Conservation (phyloP, 345 rosid genomes). For the Acer saccharum region DNA sequence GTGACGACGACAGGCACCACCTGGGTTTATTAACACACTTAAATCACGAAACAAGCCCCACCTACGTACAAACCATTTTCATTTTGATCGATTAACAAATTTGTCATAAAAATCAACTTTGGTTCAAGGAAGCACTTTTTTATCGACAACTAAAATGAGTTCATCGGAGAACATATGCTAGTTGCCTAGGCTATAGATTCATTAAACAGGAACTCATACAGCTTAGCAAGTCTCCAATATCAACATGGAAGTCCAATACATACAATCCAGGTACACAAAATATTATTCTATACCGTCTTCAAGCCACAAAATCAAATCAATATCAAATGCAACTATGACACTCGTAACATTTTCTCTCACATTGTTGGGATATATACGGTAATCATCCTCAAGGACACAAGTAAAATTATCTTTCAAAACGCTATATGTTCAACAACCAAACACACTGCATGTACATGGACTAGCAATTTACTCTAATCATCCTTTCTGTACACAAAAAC, state of each 20-base stretch:
- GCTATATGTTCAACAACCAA: background rate
- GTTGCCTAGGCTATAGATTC: background rate
- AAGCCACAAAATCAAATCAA: background rate
- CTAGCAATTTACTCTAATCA: background rate
- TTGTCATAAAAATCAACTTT: too few relatives aligned
- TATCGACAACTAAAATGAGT: too few relatives aligned
- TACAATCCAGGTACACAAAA: background rate
- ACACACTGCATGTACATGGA: background rate
- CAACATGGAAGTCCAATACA: too few relatives aligned
- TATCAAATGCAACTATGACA: background rate
- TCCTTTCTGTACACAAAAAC: slow-evolving; percentile 13
- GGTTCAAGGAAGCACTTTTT: too few relatives aligned
- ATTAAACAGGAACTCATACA: too few relatives aligned
- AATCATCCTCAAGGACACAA: background rate
- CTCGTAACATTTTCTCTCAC: background rate
- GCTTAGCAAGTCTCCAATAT: too few relatives aligned
- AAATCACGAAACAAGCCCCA: too few relatives aligned
- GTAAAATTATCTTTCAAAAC: background rate
- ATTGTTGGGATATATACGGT: background rate
- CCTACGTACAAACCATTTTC: too few relatives aligned
- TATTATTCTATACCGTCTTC: background rate
- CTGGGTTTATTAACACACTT: too few relatives aligned
- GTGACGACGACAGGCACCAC: too few relatives aligned
- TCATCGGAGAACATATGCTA: too few relatives aligned
- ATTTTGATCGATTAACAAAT: too few relatives aligned